A percentile compares a stretch with the other conserved stretches of the same genome.
phyloP scores from a whole-genome alignment of 148 eudicot genomes.

The Heliosperma pusillum region DNA sequence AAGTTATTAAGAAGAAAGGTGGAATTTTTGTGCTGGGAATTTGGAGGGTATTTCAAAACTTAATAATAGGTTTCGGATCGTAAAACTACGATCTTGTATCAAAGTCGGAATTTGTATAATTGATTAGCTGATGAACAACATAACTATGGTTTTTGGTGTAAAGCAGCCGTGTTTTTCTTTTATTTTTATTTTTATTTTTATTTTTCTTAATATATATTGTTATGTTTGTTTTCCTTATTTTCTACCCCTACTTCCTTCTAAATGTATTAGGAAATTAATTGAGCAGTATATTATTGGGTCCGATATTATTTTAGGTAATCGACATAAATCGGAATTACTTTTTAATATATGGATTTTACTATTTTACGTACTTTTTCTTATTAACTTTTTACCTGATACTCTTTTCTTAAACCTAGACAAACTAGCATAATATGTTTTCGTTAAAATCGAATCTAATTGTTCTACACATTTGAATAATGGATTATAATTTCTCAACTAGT shows the following conservation, averaged over 20 bases:
- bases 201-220: conserved; percentile 5
- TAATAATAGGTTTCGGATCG: conserved; percentile 33
- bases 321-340: no score
- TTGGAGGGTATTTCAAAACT: conserved; percentile 1
- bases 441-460: no score
- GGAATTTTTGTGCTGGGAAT: neutral
- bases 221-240: conserved; percentile 1
- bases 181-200: conserved; percentile 5
- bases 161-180: conserved; percentile 64
- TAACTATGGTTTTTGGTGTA: conserved; percentile 56
- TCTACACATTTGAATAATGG: no score
- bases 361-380: no score
- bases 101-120: conserved; percentile 37
- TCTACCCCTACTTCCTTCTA: neutral
- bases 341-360: no score
- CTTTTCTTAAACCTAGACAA: no score
- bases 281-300: neutral
- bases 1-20: neutral
- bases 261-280: neutral
- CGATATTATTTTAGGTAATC: no score
- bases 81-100: conserved; percentile 48
- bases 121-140: conserved; percentile 39
- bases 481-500: no score
- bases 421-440: no score
- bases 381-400: no score